Evolutionary conservation across 2,329 filamentous ascomycete genomes (phyloP).

Genomic region (Aspergillus alliaceus): DNA sequence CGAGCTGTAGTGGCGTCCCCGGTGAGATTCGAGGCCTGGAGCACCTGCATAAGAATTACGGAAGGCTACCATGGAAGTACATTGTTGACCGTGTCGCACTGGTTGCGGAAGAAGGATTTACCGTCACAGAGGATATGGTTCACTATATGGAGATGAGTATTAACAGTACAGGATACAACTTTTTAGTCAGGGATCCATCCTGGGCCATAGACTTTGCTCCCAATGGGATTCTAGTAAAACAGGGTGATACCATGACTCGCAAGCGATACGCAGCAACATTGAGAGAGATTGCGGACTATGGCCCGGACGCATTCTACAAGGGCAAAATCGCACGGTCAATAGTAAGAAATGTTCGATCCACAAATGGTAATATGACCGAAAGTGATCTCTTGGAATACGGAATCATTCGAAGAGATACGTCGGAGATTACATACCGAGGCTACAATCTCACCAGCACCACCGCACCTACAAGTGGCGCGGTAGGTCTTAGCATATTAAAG

Average conservation of each 20-base stretch:
- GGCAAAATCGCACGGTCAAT: neutral
- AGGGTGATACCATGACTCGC: neutral
- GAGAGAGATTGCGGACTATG: neutral
- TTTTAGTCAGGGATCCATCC: neutral
- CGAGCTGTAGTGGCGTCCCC: neutral
- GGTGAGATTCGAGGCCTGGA: neutral
- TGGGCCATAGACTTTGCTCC: neutral
- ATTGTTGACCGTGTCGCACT: neutral
- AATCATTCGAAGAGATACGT: neutral
- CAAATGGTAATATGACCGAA: neutral
- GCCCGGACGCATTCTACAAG: neutral
- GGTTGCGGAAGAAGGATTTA: neutral
- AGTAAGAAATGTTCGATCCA: neutral
- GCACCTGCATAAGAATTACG: neutral
- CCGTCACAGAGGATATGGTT: neutral
- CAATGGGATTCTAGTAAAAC: neutral
- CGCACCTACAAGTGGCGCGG: neutral
- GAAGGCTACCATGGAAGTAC: neutral
- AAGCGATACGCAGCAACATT: neutral
- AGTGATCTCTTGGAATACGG: neutral
- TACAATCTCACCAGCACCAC: neutral
- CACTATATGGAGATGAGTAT: neutral
- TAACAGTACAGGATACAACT: neutral
- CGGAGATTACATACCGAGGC: neutral
- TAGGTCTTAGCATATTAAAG: neutral